These are phyloP conservation scores for Copromyces sp. DNA, from an alignment of 495 filamentous ascomycete species.

Conservation along the genomic window DNA sequence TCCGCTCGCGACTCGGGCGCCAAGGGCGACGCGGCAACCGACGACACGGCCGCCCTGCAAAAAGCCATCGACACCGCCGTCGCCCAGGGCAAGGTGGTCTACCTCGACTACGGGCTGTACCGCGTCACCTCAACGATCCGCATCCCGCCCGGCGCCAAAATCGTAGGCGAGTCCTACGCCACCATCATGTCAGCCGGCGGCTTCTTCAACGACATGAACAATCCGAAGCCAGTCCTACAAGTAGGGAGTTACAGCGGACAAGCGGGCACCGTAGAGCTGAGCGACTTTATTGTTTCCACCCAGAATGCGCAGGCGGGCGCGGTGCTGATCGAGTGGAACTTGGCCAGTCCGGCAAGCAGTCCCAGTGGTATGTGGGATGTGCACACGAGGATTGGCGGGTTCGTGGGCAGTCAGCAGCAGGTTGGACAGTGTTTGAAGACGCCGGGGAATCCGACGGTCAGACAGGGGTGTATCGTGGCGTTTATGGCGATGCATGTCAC, in stretches of 20 bases:
- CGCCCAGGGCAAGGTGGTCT: constrained; percentile 50
- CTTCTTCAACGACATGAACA: constrained; percentile 58
- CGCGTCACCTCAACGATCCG: constrained; percentile 57
- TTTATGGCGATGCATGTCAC: constrained; percentile 80
- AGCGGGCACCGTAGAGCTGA: constrained; percentile 65
- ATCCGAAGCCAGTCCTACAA: constrained; percentile 60
- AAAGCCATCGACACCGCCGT: constrained; percentile 48
- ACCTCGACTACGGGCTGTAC: constrained; percentile 49
- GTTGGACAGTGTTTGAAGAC: constrained; percentile 58
- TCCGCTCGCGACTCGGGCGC: constrained; percentile 58
- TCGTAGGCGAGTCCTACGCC: constrained; percentile 82
- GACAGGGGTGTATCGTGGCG: constrained; percentile 53
- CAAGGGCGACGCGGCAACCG: constrained; percentile 58
- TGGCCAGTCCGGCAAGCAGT: constrained; percentile 48
- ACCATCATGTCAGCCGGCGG: constrained; percentile 71
- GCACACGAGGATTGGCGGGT: constrained; percentile 73
- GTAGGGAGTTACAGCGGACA: constrained; percentile 69
- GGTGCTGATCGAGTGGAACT: constrained; percentile 80
- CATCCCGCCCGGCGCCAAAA: constrained; percentile 49
- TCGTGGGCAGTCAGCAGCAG: constrained; percentile 67
- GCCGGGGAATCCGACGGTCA: constrained; percentile 41
- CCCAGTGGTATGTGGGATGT: constrained; percentile 82
- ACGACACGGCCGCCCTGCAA: constrained; percentile 57
- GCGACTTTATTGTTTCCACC: constrained; percentile 67
- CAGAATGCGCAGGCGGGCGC: constrained; percentile 68